Conservation (phyloP, 23 red algal genomes). For the Pyropia haitanensis region DNA sequence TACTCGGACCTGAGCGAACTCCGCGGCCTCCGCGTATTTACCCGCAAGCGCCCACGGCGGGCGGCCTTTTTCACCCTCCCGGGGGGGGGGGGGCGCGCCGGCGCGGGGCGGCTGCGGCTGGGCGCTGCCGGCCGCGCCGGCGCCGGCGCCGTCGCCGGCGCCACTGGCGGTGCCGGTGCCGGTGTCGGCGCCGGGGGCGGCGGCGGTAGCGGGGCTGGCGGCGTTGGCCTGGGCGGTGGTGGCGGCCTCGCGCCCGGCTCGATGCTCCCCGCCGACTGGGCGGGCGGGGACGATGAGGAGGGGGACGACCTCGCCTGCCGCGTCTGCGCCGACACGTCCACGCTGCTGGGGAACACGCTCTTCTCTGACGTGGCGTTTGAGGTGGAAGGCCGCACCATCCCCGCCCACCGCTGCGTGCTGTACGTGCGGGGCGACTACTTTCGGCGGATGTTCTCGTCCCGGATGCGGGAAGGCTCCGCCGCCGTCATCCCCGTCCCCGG, state of each 20-base stretch:
- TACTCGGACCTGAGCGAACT: conserved; percentile 76
- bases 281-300: background rate
- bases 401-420: conserved; percentile 69
- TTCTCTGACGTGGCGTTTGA: conserved; percentile 74
- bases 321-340: conserved; percentile 12
- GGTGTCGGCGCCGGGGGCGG: no score
- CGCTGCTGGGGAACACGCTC: conserved; percentile 32
- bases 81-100: no score
- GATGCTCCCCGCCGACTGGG: no score
- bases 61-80: background rate
- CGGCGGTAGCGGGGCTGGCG: no score
- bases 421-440: conserved; percentile 82
- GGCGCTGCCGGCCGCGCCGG: no score
- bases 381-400: conserved; percentile 59
- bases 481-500: conserved; percentile 54
- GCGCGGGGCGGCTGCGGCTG: no score
- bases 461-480: conserved; percentile 63
- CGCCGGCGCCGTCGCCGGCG: no score
- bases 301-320: conserved; percentile 7
- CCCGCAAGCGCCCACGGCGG: background rate
- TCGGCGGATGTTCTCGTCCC: conserved; percentile 65
- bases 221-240: no score
- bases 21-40: conserved; percentile 24
- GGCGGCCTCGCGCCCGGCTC: background rate
- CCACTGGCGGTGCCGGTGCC: no score